phyloP scores from a whole-genome alignment of 148 eudicot species.

The Fagopyrum esculentum region DNA sequence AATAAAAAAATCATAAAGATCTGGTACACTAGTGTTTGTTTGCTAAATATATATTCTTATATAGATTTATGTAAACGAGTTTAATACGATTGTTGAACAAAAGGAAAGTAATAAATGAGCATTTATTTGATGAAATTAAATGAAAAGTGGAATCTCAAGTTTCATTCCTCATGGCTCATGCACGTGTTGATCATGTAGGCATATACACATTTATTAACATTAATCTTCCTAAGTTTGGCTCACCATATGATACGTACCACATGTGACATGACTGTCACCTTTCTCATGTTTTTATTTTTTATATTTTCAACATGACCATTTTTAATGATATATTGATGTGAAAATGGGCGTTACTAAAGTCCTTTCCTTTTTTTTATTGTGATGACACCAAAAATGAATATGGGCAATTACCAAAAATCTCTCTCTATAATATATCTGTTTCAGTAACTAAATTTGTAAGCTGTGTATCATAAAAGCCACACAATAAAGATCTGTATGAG shows the following conservation, averaged over 20 bases:
- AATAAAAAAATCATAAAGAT: no score
- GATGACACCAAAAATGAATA: neutral
- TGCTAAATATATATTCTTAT: no score
- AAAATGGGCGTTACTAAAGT: constrained; percentile 4
- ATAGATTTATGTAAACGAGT: no score
- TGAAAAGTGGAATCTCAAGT: neutral
- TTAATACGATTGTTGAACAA: no score
- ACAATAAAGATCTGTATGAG: no score
- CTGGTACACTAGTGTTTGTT: no score
- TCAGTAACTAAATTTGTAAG: no score
- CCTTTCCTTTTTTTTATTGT: neutral
- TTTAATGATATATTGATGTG: neutral
- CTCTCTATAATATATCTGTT: no score
- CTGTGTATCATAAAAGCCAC: no score
- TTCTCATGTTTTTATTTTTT: neutral
- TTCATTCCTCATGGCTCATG: neutral
- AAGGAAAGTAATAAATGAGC: neutral
- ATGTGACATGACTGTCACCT: neutral
- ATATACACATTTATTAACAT: constrained; percentile 2
- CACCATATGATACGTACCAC: neutral
- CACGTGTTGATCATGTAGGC: constrained; percentile 2
- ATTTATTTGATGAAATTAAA: neutral
- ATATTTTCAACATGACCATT: neutral
- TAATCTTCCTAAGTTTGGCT: neutral
- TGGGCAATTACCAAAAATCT: no score